These are phyloP conservation scores for Sherardia arvensis DNA, from an alignment of 257 asterid genomes.

Conservation along the genomic window DNA sequence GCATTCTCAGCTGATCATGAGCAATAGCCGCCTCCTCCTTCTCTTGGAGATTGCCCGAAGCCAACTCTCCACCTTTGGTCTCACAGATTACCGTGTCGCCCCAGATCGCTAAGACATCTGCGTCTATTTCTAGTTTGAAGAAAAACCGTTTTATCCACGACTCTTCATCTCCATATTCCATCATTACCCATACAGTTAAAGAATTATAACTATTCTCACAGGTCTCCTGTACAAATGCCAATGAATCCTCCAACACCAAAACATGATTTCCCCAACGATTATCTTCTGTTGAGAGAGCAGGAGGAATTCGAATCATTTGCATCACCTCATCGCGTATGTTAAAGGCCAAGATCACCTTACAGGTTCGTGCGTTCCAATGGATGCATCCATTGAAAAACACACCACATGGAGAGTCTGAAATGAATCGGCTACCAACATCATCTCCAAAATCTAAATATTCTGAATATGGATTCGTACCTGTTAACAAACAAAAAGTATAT, in stretches of 20 bases:
- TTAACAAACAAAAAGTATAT: too few species aligned
- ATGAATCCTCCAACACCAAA: too few species aligned
- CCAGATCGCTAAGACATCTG: background rate
- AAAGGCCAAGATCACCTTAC: background rate
- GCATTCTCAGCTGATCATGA: background rate
- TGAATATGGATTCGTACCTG: too few species aligned
- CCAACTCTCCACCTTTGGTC: background rate
- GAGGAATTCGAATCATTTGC: background rate
- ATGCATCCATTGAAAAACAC: background rate
- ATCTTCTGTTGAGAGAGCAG: too few species aligned
- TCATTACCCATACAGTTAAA: background rate
- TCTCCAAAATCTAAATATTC: too few species aligned
- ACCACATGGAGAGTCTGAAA: too few species aligned
- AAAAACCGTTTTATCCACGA: background rate
- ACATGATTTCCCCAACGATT: too few species aligned
- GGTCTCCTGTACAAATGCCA: too few species aligned
- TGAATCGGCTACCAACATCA: too few species aligned
- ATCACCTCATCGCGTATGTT: background rate
- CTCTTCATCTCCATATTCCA: background rate
- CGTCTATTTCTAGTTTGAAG: background rate
- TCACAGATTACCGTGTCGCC: background rate
- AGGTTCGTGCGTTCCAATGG: background rate
- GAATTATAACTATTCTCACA: too few species aligned
- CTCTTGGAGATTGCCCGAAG: background rate
- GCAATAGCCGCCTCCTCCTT: too few species aligned